Conservation (phyloP, 73 alveolate species). For the Paramecium tetraurelia region DNA sequence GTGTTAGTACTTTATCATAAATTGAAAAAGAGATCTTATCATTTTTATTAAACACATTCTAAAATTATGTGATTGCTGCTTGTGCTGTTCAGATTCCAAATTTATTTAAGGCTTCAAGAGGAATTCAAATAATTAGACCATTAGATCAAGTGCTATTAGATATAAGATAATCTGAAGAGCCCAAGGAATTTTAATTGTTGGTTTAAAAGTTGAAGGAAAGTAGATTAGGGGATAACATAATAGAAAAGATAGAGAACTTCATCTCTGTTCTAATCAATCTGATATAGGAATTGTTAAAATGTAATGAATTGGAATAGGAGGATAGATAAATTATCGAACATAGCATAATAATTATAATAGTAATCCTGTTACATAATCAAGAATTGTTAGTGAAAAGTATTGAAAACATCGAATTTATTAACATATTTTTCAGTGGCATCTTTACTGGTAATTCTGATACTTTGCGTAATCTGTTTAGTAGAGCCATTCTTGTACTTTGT, state of each 20-base stretch:
- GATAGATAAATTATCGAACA: slow-evolving; percentile 67
- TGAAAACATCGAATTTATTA: not conserved
- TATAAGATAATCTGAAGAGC: slow-evolving; percentile 38
- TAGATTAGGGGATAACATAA: slow-evolving; percentile 36
- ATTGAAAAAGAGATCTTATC: slow-evolving; percentile 53
- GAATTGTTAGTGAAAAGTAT: not conserved
- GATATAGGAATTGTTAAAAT: not conserved
- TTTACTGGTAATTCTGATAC: slow-evolving; percentile 18
- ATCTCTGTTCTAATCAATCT: not conserved
- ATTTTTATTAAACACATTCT: slow-evolving; percentile 54
- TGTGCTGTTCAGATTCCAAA: slow-evolving; percentile 56
- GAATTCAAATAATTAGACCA: slow-evolving; percentile 34
- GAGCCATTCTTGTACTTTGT: slow-evolving; percentile 40
- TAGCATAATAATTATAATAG: slow-evolving; percentile 47
- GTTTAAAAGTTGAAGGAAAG: slow-evolving; percentile 41
- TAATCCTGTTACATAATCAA: slow-evolving; percentile 37
- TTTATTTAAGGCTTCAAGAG: slow-evolving; percentile 53
- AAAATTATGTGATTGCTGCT: slow-evolving; percentile 64
- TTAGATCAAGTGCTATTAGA: not conserved
- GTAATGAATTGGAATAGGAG: slow-evolving; percentile 59
- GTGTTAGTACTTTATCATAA: not conserved
- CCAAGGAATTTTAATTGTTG: not conserved
- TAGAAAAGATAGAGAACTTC: slow-evolving; percentile 37
- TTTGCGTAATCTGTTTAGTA: slow-evolving; percentile 39
- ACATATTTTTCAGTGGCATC: slow-evolving; percentile 46